These are phyloP conservation scores for Termitomyces sp. DNA, from an alignment of 768 basidiomycete species.

Conservation along the genomic window DNA sequence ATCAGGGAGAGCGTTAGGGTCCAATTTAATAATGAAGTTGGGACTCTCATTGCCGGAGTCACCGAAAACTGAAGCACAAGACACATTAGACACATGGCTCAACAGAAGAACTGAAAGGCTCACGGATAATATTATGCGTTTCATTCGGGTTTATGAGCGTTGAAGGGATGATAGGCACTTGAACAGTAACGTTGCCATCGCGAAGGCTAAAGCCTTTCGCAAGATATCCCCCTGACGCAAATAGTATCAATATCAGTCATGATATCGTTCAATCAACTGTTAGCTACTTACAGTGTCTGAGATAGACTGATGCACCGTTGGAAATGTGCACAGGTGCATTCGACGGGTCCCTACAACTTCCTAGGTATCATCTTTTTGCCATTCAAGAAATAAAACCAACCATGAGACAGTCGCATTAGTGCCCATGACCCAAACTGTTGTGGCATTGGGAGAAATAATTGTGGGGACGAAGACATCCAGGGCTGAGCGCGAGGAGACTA, in stretches of 20 bases:
- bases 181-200: conserved; percentile 30
- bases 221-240: conserved; percentile 26
- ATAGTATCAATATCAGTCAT: neutral
- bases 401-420: conserved; percentile 25
- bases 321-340: conserved; percentile 39
- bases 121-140: conserved; percentile 40
- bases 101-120: conserved; percentile 15
- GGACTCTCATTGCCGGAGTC: conserved; percentile 45
- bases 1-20: neutral
- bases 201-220: conserved; percentile 34
- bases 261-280: neutral
- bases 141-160: conserved; percentile 14
- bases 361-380: neutral
- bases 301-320: conserved; percentile 31
- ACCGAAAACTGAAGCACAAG: conserved; percentile 37
- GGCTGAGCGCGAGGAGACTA: conserved; percentile 20
- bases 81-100: neutral
- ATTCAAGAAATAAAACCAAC: conserved; percentile 15
- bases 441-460: conserved; percentile 25
- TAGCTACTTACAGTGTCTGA: conserved; percentile 27
- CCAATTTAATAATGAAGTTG: conserved; percentile 30
- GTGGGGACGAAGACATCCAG: conserved; percentile 30
- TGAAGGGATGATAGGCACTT: conserved; percentile 32
- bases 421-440: conserved; percentile 28
- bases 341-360: conserved; percentile 33